These are phyloP conservation scores for Butyriboletus loyo DNA, from an alignment of 768 basidiomycete genomes.

Conservation along the genomic window DNA sequence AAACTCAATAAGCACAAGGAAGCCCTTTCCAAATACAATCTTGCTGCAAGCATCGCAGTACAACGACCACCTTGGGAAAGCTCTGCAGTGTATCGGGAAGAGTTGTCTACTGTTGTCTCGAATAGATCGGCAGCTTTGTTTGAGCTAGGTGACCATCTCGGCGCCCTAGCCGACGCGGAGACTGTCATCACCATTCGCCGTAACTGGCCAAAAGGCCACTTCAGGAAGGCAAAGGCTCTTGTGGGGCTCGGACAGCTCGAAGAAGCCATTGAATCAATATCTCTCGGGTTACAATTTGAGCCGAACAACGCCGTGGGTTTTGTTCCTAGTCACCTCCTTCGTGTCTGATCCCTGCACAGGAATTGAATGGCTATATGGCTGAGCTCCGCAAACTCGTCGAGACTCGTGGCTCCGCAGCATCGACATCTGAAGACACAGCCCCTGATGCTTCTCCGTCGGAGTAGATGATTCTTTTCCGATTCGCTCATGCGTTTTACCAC, in stretches of 20 bases:
- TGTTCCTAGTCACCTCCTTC: not conserved
- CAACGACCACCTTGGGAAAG: slow-evolving; percentile 89
- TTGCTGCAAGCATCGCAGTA: slow-evolving; percentile 71
- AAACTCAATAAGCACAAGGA: slow-evolving; percentile 66
- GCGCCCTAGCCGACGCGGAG: slow-evolving; percentile 86
- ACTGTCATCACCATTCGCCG: slow-evolving; percentile 80
- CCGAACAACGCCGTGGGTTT: slow-evolving; percentile 54
- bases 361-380: slow-evolving; percentile 31
- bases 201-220: slow-evolving; percentile 95
- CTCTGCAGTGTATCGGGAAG: slow-evolving; percentile 80
- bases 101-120: slow-evolving; percentile 83
- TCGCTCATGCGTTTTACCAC: not conserved
- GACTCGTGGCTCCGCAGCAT: slow-evolving; percentile 1
- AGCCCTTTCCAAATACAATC: slow-evolving; percentile 77
- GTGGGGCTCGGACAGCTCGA: slow-evolving; percentile 62
- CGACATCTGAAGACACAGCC: not conserved
- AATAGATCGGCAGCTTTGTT: slow-evolving; percentile 89
- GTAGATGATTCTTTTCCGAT: slow-evolving; percentile 8
- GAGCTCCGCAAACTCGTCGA: slow-evolving; percentile 28
- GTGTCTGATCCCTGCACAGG: slow-evolving; percentile 21
- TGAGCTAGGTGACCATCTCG: slow-evolving; percentile 70
- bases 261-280: slow-evolving; percentile 80
- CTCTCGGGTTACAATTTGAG: slow-evolving; percentile 84
- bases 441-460: slow-evolving; percentile 1
- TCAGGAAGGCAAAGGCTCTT: slow-evolving; percentile 89